Percentiles rank a stretch among this genome's conserved stretches.
phyloP scores from a whole-genome alignment of 192 early-diverging fungal genomes.

The Dissophora ornata region DNA sequence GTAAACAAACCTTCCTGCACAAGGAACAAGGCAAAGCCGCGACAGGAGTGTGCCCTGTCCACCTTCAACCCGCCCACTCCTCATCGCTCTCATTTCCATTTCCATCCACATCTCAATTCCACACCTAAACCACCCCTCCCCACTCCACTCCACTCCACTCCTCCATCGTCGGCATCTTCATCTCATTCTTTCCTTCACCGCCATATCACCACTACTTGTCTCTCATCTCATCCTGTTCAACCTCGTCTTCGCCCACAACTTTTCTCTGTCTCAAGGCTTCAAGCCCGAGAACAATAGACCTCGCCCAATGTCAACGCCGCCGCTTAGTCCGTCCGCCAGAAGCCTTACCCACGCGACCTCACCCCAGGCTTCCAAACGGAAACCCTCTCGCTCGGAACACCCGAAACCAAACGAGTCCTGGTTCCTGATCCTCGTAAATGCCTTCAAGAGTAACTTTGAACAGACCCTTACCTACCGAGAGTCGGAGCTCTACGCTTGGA shows the following conservation, averaged over 20 bases:
- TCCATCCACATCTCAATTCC: not conserved
- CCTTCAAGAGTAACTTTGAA: constrained; percentile 60
- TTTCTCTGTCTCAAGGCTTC: not conserved
- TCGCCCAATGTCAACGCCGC: constrained; percentile 33
- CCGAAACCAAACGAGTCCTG: constrained; percentile 55
- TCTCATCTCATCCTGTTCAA: not conserved
- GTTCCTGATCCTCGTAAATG: constrained; percentile 57
- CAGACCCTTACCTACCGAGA: constrained; percentile 57
- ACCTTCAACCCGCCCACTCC: constrained; percentile 1
- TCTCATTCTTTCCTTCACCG: not conserved
- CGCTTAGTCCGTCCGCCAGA: constrained; percentile 29
- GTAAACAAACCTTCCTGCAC: constrained; percentile 8
- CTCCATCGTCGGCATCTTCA: not conserved
- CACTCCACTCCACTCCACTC: not conserved
- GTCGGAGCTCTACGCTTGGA: constrained; percentile 54
- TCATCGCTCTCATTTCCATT: constrained; percentile 3
- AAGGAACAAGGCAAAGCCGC: no score
- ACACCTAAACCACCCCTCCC: not conserved
- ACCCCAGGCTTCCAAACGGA: constrained; percentile 22
- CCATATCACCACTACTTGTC: not conserved
- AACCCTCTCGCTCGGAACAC: constrained; percentile 22
- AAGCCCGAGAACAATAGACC: not conserved
- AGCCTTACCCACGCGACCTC: constrained; percentile 24
- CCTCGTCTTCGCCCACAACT: not conserved
- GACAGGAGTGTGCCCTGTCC: not conserved